phyloP scores from a whole-genome alignment of 805 yeast genomes.

The Hanseniaspora valbyensis region DNA sequence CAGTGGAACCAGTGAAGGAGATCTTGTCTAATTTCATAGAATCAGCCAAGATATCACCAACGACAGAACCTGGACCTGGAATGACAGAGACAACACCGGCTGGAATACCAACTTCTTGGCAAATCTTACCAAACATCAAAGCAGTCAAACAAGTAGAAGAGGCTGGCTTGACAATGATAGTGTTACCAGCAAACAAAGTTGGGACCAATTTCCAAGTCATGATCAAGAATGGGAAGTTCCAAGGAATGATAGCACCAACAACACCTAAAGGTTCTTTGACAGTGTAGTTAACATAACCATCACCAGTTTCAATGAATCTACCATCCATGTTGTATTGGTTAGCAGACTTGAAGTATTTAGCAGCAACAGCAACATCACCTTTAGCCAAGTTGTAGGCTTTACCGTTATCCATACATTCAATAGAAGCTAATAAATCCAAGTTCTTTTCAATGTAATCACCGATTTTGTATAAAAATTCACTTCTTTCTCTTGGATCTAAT shows the following conservation, averaged over 20 bases:
- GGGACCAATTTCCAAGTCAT: constrained; percentile 73
- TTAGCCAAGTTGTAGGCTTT: constrained; percentile 55
- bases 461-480: constrained; percentile 42
- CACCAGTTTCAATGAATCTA: constrained; percentile 51
- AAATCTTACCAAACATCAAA: constrained; percentile 48
- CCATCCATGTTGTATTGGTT: constrained; percentile 65
- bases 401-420: constrained; percentile 71
- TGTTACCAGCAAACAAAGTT: constrained; percentile 66
- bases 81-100: constrained; percentile 64
- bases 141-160: constrained; percentile 70
- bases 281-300: constrained; percentile 52
- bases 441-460: constrained; percentile 61
- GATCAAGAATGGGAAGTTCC: constrained; percentile 79
- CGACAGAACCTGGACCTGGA: constrained; percentile 62
- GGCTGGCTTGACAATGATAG: constrained; percentile 63
- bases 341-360: constrained; percentile 58
- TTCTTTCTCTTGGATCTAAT: constrained; percentile 47
- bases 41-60: constrained; percentile 59
- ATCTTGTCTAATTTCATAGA: constrained; percentile 63
- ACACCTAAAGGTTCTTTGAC: constrained; percentile 69
- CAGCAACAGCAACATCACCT: constrained; percentile 56
- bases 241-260: constrained; percentile 75
- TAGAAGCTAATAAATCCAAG: constrained; percentile 50
- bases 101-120: constrained; percentile 61
- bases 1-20: constrained; percentile 76